Evolutionary conservation across 1,139 yeast genomes (phyloP), one percentile per base, ranked within the genome.

Genomic region (Pichiaceae sp.): DNA sequence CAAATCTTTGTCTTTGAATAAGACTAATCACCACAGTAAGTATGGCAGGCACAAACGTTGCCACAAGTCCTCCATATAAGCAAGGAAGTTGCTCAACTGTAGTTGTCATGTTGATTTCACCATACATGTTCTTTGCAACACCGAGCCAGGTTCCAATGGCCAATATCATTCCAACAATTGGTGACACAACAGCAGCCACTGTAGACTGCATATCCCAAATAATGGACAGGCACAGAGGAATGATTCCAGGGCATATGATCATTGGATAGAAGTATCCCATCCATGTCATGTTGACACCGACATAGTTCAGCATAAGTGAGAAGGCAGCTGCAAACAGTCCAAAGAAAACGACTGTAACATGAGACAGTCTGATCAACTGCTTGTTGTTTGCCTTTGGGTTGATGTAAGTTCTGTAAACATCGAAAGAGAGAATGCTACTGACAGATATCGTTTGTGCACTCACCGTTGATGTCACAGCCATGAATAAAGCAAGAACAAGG

Each of bases 381-480:
- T 21, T 21, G 25, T 21, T 21, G 25, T 21, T 21, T 8, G 25
- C 25, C 8, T 21, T 21, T 21, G 8, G 8, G 25, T 21, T 21
- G 25, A 21, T 21, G 25, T 21, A 21, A 8, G 25, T 12, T 21
- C 25, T 21, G 25, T 21, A 21, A n/a, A 72, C 59, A 53, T 72
- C 78, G 48, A 70, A 72, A 27, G 78, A 68, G 47, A 62, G 59
- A 32, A 72, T 39, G 2, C 43, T 41, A 3, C 76, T 70, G n/a
- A 72, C 72, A 3, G 77, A 74, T 53, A 72, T 67, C 48, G 72
- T 64, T 51, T 72, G 78, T 11, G 77, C 74, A 34, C 74, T 67
- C 64, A 71, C 65, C 32, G 78, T 76, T 21, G 75, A 68, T 1
- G 78, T 72, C 15, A 66, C 73, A 17, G 78, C 74, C 70, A 72